Evolutionary conservation across 2,329 filamentous ascomycete species (phyloP).

Genomic region (Stagonosporopsis cucurbitacearum): DNA sequence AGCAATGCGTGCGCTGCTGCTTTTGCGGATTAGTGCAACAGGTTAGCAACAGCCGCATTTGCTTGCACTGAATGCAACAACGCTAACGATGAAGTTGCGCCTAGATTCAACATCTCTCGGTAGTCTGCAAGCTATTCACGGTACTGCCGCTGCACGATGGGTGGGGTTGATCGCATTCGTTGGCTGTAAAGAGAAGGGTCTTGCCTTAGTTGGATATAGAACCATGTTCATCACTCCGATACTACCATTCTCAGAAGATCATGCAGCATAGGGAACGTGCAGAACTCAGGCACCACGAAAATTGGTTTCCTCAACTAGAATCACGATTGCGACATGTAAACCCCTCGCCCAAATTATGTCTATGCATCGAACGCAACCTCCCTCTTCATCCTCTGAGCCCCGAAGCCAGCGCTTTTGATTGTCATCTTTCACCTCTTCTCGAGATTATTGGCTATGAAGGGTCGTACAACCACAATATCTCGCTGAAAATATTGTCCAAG

Average conservation of each 20-base stretch:
- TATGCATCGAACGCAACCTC: background rate
- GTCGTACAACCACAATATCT: background rate
- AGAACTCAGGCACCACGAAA: background rate
- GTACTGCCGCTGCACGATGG: background rate
- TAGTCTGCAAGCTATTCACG: background rate
- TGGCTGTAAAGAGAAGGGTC: background rate
- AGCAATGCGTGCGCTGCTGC: background rate
- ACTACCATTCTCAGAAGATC: constrained; percentile 14
- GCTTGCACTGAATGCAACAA: background rate
- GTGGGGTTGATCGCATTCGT: background rate
- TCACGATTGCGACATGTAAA: background rate
- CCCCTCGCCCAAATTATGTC: background rate
- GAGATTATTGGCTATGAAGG: background rate
- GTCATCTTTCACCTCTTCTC: background rate
- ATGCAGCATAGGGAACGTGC: background rate
- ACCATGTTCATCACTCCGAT: background rate
- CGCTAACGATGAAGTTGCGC: background rate
- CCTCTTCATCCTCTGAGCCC: background rate
- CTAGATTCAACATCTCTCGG: background rate
- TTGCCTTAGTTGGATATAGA: background rate
- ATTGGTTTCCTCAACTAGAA: background rate
- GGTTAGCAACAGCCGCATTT: too few species aligned
- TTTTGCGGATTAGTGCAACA: background rate
- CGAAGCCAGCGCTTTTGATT: background rate
- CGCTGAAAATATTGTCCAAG: background rate